Percentiles rank a stretch among this genome's conserved stretches.
phyloP scores from a whole-genome alignment of 495 filamentous ascomycete species.

The Aspergillus funiculosus region DNA sequence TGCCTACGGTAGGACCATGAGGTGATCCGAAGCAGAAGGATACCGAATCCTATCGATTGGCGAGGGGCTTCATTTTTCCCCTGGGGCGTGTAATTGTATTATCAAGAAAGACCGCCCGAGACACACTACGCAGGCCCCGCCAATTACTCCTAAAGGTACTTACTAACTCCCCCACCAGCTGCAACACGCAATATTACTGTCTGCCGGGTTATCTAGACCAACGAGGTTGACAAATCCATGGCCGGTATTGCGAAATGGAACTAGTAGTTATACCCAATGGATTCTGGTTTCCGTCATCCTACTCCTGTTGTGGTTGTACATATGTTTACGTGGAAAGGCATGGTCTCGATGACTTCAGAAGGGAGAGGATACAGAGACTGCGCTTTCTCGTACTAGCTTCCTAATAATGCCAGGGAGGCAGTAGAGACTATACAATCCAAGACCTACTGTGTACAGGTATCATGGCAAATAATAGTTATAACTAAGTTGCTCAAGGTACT shows the following conservation, averaged over 20 bases:
- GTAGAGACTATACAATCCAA: too few relatives aligned
- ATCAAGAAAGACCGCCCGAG: conserved; percentile 40
- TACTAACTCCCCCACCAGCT: conserved; percentile 15
- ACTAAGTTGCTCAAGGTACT: too few relatives aligned
- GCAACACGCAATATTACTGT: conserved; percentile 1
- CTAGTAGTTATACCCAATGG: not conserved
- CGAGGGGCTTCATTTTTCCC: too few relatives aligned
- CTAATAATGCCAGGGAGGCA: too few relatives aligned
- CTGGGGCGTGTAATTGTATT: conserved; percentile 22
- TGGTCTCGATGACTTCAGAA: too few relatives aligned
- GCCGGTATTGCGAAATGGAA: not conserved
- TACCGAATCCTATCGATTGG: conserved; percentile 43
- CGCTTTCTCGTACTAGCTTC: too few relatives aligned
- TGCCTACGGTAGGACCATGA: conserved; percentile 21
- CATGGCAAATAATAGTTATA: too few relatives aligned
- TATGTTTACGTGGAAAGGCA: too few relatives aligned
- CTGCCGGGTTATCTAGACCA: conserved; percentile 11
- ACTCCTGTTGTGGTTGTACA: not conserved
- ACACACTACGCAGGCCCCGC: conserved; percentile 27
- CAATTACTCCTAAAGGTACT: conserved; percentile 13
- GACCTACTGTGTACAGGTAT: too few relatives aligned
- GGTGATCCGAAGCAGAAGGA: conserved; percentile 42
- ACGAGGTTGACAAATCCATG: conserved; percentile 11
- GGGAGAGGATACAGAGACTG: too few relatives aligned
- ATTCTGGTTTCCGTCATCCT: not conserved